These are phyloP conservation scores for Talaromyces pinophilus DNA, from an alignment of 2,329 filamentous ascomycete genomes.

Conservation along the genomic window DNA sequence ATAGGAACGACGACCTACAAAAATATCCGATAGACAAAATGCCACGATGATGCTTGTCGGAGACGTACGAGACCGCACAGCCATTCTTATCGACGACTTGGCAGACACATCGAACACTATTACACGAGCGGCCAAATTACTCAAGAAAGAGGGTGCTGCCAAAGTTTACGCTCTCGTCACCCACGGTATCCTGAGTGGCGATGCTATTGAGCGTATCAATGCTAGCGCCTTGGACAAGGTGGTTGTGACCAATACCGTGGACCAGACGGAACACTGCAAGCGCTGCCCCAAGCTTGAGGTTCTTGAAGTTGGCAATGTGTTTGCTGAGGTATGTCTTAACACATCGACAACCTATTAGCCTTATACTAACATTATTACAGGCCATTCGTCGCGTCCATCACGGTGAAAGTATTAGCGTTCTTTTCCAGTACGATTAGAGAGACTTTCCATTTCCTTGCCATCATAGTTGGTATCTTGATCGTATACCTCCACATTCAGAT, in stretches of 20 bases:
- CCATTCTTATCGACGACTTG: slow-evolving; percentile 91
- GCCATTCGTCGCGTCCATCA: slow-evolving; percentile 94
- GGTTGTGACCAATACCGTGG: slow-evolving; percentile 91
- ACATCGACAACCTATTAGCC: neutral
- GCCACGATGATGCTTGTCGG: slow-evolving; percentile 93
- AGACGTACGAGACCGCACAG: slow-evolving; percentile 75
- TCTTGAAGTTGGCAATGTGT: slow-evolving; percentile 82
- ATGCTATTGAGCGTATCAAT: slow-evolving; percentile 92
- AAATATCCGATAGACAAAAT: slow-evolving; percentile 78
- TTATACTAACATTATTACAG: slow-evolving; percentile 43
- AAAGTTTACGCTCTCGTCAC: slow-evolving; percentile 90
- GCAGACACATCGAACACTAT: slow-evolving; percentile 97
- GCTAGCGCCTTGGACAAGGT: slow-evolving; percentile 91
- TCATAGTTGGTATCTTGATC: slow-evolving; percentile 3
- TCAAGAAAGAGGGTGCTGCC: slow-evolving; percentile 89
- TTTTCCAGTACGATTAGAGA: slow-evolving; percentile 77
- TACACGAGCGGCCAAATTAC: slow-evolving; percentile 90
- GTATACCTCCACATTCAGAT: neutral
- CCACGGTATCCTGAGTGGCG: slow-evolving; percentile 91
- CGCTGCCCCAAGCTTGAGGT: slow-evolving; percentile 87
- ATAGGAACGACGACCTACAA: slow-evolving; percentile 83
- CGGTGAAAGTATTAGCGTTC: slow-evolving; percentile 93
- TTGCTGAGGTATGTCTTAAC: slow-evolving; percentile 70
- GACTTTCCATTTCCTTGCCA: neutral
- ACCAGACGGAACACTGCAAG: slow-evolving; percentile 76